Conservation (phyloP, 805 yeast species). For the Saccharomyces mikatae region DNA sequence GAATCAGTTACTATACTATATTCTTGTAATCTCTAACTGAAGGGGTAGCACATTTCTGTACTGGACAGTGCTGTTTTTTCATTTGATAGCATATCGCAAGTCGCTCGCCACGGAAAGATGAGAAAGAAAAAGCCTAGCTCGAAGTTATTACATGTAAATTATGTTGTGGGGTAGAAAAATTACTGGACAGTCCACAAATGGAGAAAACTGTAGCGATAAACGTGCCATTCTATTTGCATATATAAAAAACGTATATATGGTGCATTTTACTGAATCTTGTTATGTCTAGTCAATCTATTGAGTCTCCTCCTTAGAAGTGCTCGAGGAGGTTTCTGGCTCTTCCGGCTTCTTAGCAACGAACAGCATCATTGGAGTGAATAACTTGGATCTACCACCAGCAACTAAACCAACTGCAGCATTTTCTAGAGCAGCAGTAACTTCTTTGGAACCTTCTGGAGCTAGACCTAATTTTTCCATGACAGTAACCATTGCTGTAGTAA, state of each 20-base stretch:
- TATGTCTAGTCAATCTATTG: not conserved
- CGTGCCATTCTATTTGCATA: not conserved
- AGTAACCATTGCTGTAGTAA: slow-evolving; percentile 76
- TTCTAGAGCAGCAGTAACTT: slow-evolving; percentile 89
- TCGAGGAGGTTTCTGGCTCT: slow-evolving; percentile 7
- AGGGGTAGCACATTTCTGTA: not conserved
- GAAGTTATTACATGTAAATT: not conserved
- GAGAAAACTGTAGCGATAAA: not conserved
- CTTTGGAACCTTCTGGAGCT: slow-evolving; percentile 86
- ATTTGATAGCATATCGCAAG: not conserved
- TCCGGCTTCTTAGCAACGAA: slow-evolving; percentile 81
- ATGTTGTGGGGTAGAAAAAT: not conserved
- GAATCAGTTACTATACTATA: not conserved
- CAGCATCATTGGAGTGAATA: slow-evolving; percentile 97
- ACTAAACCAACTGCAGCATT: slow-evolving; percentile 95
- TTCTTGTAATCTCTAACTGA: not conserved
- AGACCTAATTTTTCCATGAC: slow-evolving; percentile 75
- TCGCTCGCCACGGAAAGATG: not conserved
- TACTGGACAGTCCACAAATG: not conserved
- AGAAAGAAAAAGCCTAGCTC: not conserved
- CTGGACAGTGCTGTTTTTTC: not conserved
- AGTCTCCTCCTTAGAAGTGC: not conserved
- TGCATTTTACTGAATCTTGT: not conserved
- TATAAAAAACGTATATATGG: not conserved
- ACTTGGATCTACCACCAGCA: slow-evolving; percentile 79